Base-by-base conservation (phyloP, 2,329 filamentous ascomycete genomes). In the Hirsutella rhossiliensis region DNA sequence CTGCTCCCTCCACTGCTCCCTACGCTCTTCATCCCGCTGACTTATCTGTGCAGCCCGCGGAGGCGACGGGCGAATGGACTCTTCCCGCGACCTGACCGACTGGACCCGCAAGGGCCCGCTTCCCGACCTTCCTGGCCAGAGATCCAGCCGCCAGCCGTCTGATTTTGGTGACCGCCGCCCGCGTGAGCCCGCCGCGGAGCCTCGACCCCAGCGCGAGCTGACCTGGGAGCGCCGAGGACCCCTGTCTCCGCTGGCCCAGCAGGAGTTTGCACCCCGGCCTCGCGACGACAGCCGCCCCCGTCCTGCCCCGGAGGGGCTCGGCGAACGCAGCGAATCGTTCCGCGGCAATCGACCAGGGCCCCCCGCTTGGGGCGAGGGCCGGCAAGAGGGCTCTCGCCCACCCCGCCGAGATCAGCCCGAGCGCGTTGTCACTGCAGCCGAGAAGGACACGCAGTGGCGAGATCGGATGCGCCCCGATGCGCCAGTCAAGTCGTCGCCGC, bases 201-300 rank as follows among this genome's bases (percentile, higher is more conserved):
- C 82, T 50, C 78, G 76, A 51, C 70, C 79, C 48, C 71, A 80
- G 50, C 82, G 84, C 54, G 83, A 84, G 51, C 76, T 80, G 40
- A 94, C 87, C 64, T 98, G 92, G 92, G 90, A 96, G 66, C 85
- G 92, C 55, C 92, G 86, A 60, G 92, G 92, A 12, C 92, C 92
- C 32, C 73, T 97, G 45, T 86, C 90, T 37, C 87, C 90, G 19
- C 72, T 68, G 52, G 71, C 71, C 42, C 74, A 68, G 47, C 52
- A 67, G 39, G 75, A 80, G 50, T 68, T 69, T 45, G 53, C 61
- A 18, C 61, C 65, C 20, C 66, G 63, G 41, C 70, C 72, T 42
- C 72, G 77, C 48, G 76, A 80, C 34, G 73, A 68, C 47, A 74
- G 73, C 59, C 72, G 71, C 29, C 63, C 73, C 34, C 66, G 72